Percentiles rank a stretch among this genome's conserved stretches.
phyloP scores from a whole-genome alignment of 1,284 basidiomycete species.

The Hymenochaete sp. region DNA sequence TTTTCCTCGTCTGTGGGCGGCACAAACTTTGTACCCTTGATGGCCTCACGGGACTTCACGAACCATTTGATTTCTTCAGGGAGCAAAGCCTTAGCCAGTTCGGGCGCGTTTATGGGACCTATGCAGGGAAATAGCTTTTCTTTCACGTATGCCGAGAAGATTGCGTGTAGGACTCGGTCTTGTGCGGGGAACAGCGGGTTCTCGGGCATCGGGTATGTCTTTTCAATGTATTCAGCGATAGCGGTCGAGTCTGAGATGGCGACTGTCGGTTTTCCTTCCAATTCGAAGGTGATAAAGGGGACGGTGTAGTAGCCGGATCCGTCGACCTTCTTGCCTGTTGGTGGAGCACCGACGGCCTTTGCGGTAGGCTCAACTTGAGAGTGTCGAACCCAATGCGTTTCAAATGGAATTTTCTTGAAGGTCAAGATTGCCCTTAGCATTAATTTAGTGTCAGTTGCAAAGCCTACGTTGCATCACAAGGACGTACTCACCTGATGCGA shows the following conservation, averaged over 20 bases:
- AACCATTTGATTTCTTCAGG: neutral
- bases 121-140: slow-evolving; percentile 14
- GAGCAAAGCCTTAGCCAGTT: neutral
- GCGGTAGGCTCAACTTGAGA: slow-evolving; percentile 31
- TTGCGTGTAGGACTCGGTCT: slow-evolving; percentile 25
- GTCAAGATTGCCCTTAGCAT: slow-evolving; percentile 28
- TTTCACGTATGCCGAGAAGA: slow-evolving; percentile 22
- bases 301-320: slow-evolving; percentile 30
- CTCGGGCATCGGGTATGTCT: slow-evolving; percentile 32
- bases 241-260: slow-evolving; percentile 31
- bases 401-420: slow-evolving; percentile 34
- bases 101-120: slow-evolving; percentile 14
- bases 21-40: slow-evolving; percentile 8
- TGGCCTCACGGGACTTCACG: slow-evolving; percentile 2
- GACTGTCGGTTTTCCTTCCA: slow-evolving; percentile 23
- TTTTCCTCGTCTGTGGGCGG: too few relatives aligned
- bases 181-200: slow-evolving; percentile 28
- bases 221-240: slow-evolving; percentile 41
- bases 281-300: slow-evolving; percentile 28
- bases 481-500: slow-evolving; percentile 28
- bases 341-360: slow-evolving; percentile 27
- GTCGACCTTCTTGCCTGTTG: slow-evolving; percentile 25
- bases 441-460: slow-evolving; percentile 22
- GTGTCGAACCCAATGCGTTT: slow-evolving; percentile 34
- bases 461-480: too few relatives aligned